Conservation (phyloP, 108 stramenopile genomes). For the Pseudonitzschia pungens region DNA sequence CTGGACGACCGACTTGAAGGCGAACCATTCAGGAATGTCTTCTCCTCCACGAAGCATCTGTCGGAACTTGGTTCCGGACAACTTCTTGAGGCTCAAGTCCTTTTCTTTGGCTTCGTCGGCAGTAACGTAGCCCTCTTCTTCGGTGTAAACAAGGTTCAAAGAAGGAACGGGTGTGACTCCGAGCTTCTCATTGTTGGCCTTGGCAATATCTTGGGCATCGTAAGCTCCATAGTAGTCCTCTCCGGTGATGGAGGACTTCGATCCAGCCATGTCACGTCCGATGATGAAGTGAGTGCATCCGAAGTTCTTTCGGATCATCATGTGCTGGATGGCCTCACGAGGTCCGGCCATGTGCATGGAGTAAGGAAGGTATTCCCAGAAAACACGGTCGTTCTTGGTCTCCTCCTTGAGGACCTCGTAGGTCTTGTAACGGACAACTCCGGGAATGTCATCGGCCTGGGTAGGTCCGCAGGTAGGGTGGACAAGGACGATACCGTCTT, state of each 20-base stretch:
- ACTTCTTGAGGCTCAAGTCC: slow-evolving; percentile 83
- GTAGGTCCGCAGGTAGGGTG: slow-evolving; percentile 99
- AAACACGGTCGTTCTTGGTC: slow-evolving; percentile 91
- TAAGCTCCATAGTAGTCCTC: slow-evolving; percentile 99
- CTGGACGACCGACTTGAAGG: slow-evolving; percentile 95
- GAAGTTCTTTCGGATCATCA: slow-evolving; percentile 99
- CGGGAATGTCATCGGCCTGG: slow-evolving; percentile 94
- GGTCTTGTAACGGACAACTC: slow-evolving; percentile 94
- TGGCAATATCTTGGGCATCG: slow-evolving; percentile 97
- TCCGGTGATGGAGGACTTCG: slow-evolving; percentile 93
- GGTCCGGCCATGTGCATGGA: slow-evolving; percentile 99
- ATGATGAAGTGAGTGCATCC: slow-evolving; percentile 99
- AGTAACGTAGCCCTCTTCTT: slow-evolving; percentile 97
- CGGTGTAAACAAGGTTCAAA: slow-evolving; percentile 97
- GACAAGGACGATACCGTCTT: slow-evolving; percentile 93
- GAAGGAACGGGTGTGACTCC: slow-evolving; percentile 93
- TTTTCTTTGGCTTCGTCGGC: slow-evolving; percentile 94
- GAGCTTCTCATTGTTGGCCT: slow-evolving; percentile 79
- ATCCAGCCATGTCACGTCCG: slow-evolving; percentile 99
- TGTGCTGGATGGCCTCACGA: slow-evolving; percentile 99
- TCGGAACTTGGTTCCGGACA: slow-evolving; percentile 99
- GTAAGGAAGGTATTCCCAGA: slow-evolving; percentile 98
- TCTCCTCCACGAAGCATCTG: slow-evolving; percentile 98
- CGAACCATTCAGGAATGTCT: slow-evolving; percentile 99
- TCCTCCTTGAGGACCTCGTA: slow-evolving; percentile 96